phyloP scores from a whole-genome alignment of 345 rosid genomes.

The Ceriops decandra region DNA sequence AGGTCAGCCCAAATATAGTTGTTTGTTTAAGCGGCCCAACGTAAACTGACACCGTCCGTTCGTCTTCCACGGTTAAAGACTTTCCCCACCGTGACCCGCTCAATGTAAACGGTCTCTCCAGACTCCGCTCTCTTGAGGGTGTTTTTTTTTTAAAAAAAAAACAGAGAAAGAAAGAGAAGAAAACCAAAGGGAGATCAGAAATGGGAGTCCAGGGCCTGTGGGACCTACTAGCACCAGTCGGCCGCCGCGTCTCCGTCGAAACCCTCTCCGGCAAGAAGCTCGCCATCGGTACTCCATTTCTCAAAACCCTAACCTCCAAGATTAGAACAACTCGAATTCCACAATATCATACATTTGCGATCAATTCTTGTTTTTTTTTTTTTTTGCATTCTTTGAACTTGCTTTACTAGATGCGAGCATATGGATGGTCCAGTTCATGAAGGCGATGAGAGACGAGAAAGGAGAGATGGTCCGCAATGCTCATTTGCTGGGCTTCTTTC shows the following conservation, averaged over 20 bases:
- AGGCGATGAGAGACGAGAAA: constrained; percentile 94
- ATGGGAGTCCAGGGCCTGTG: constrained; percentile 81
- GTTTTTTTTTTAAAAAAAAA: not conserved
- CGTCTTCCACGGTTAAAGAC: too few relatives aligned
- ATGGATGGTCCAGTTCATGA: constrained; percentile 97
- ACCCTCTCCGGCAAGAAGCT: constrained; percentile 81
- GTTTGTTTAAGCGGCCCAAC: too few relatives aligned
- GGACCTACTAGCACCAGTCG: constrained; percentile 87
- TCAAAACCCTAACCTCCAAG: too few relatives aligned
- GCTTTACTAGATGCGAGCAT: constrained; percentile 73
- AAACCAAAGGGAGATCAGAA: constrained; percentile 23
- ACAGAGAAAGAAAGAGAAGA: not conserved
- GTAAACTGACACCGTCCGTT: too few relatives aligned
- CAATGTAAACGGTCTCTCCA: too few relatives aligned
- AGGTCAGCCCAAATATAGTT: too few relatives aligned
- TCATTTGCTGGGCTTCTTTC: constrained; percentile 83
- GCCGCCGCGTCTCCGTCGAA: constrained; percentile 95
- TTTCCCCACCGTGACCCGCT: too few relatives aligned
- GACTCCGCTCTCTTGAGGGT: not conserved
- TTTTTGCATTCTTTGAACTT: not conserved
- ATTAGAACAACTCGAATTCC: too few relatives aligned
- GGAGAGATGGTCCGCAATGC: constrained; percentile 95
- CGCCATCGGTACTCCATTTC: constrained; percentile 56
- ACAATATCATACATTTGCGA: too few relatives aligned
- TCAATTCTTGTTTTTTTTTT: not conserved